Conservation (phyloP, 2,329 filamentous ascomycete genomes). For the Pyricularia pennisetigena region DNA sequence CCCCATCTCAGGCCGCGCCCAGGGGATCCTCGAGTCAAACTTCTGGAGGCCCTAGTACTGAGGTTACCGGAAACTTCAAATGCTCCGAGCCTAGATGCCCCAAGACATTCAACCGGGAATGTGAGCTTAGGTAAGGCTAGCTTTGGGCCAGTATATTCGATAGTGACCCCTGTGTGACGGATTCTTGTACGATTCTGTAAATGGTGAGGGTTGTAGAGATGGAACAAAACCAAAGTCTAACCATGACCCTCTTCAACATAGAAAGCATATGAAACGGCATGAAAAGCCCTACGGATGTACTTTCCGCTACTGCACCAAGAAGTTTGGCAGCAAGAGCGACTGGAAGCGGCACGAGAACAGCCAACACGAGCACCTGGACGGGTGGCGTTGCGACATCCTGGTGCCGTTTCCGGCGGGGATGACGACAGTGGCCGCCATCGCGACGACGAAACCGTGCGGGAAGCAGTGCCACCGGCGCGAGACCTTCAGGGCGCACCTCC, state of each 20-base stretch:
- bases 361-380: constrained; percentile 63
- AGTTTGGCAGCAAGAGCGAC: constrained; percentile 87
- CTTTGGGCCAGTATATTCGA: neutral
- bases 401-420: neutral
- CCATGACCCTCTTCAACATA: constrained; percentile 21
- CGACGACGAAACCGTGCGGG: constrained; percentile 31
- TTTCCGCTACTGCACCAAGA: constrained; percentile 55
- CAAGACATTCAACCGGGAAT: neutral
- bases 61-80: neutral
- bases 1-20: neutral
- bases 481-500: constrained; percentile 53
- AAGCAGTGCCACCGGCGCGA: constrained; percentile 49
- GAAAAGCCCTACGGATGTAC: constrained; percentile 76
- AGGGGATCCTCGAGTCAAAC: neutral
- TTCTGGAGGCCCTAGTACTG: neutral
- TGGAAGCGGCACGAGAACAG: constrained; percentile 86
- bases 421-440: neutral
- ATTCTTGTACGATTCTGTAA: neutral
- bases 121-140: constrained; percentile 35
- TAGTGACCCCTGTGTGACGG: neutral
- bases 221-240: neutral
- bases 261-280: constrained; percentile 80
- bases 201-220: neutral
- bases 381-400: constrained; percentile 54
- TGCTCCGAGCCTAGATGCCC: neutral